Base-by-base conservation (phyloP, 768 basidiomycete species). In the Trametes cinnabarina region DNA sequence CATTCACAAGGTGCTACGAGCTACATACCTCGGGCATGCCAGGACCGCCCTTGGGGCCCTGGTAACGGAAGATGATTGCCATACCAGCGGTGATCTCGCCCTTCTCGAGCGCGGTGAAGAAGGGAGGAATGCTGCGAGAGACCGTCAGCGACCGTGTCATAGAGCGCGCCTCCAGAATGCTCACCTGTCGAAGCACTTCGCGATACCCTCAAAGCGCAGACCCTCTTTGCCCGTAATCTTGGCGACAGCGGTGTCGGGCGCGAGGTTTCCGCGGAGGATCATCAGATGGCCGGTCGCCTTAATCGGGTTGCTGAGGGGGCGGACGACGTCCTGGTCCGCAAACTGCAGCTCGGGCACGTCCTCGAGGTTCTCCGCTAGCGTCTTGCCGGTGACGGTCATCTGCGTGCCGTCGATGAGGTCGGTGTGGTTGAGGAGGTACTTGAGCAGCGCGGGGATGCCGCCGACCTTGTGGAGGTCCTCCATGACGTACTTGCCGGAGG, bases 221-320 rank as follows among this genome's bases (percentile, higher is more conserved):
- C 94, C 94, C 73, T 97, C 94, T 73, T 95, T 94, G 14, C 94
- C 94, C 6, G 94, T 96, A 61, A 97, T 76, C 73, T 98, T 98
- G 15, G 93, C 92, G 19, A 98, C 94, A 26, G 92, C 88, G 1
- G 87, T 86, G 47, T 82, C 90, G 0, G 94, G 94, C 3, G 90
- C 87, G 41, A 98, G 76, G 72, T 90, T 94, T n/a, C 94, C 94
- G 50, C 86, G 82, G 60, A 98, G 73, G 65, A 98, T 93, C 12
- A 86, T 86, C 64, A 97, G 72, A 72, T 96, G 94, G 1, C 94
- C 94, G 3, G 87, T 93, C 22, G 61, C 67, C 70, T 97, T 96
- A 74, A 97, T 88, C 10, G 94, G 92, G 66, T 92, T 81, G 25
- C 80, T 79, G 42, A 94, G 71, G 40, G 76, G 82, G 60, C 80